Evolutionary conservation across 2,329 filamentous ascomycete species (phyloP).

Genomic region (Calonectria pteridis): DNA sequence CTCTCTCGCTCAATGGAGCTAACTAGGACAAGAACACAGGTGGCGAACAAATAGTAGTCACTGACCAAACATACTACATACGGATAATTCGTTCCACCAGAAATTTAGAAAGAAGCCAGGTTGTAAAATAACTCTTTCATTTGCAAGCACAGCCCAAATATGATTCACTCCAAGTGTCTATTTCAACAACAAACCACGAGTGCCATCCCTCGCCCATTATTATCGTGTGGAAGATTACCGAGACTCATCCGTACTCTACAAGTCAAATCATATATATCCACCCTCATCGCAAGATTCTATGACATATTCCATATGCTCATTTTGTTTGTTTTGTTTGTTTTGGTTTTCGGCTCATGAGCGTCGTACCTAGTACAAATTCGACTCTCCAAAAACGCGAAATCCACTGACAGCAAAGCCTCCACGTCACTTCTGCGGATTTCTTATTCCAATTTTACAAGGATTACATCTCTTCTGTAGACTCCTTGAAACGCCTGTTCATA

Average conservation of each 20-base stretch:
- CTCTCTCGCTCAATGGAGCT: neutral
- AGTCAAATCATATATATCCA: conserved; percentile 15
- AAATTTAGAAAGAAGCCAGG: neutral
- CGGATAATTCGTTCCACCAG: neutral
- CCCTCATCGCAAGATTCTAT: conserved; percentile 11
- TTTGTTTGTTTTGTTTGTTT: conserved; percentile 7
- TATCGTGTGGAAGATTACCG: conserved; percentile 25
- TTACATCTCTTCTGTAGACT: conserved; percentile 12
- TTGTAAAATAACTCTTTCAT: neutral
- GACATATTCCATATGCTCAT: conserved; percentile 17
- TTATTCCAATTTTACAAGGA: conserved; percentile 16
- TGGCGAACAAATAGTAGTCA: neutral
- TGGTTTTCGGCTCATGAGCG: conserved; percentile 16
- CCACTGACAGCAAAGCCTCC: conserved; percentile 17
- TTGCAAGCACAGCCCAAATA: neutral
- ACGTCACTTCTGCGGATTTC: conserved; percentile 15
- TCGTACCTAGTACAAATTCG: conserved; percentile 21
- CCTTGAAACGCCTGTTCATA: conserved; percentile 17
- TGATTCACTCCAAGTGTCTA: neutral
- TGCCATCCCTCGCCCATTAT: conserved; percentile 1
- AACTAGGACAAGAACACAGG: neutral
- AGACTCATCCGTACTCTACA: conserved; percentile 23
- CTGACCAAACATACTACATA: too few species aligned
- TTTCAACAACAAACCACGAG: neutral
- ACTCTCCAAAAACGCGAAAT: conserved; percentile 12